Evolutionary conservation across 1,284 basidiomycete species (phyloP).

Genomic region (Boletellus sp.): DNA sequence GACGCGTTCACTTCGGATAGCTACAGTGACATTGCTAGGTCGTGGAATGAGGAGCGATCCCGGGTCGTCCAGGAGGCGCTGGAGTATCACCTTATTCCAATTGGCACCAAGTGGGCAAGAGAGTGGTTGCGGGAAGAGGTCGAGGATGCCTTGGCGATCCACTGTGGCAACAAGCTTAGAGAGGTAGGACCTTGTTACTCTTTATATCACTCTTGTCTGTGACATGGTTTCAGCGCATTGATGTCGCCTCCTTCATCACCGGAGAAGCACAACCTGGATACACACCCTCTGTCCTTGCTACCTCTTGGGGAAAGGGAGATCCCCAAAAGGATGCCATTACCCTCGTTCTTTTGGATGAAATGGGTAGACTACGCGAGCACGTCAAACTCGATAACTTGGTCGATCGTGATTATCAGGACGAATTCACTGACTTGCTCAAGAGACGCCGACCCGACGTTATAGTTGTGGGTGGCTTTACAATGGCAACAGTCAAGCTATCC

Average conservation of each 20-base stretch:
- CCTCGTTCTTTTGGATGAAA: conserved; percentile 83
- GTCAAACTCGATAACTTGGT: conserved; percentile 85
- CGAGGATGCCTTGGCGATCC: conserved; percentile 76
- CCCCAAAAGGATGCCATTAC: conserved; percentile 87
- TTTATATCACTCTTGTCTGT: conserved; percentile 8
- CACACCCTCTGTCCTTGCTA: conserved; percentile 81
- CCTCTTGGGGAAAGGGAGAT: conserved; percentile 95
- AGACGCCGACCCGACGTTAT: conserved; percentile 86
- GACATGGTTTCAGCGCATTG: conserved; percentile 51
- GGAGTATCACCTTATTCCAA: conserved; percentile 77
- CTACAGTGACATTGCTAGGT: conserved; percentile 78
- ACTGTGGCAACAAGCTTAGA: conserved; percentile 67
- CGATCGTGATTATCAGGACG: conserved; percentile 62
- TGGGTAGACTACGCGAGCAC: conserved; percentile 85
- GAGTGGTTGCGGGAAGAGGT: conserved; percentile 90
- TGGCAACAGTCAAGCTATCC: conserved; percentile 75
- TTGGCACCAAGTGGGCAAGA: conserved; percentile 82
- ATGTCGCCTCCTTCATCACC: conserved; percentile 72
- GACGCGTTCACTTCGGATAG: conserved; percentile 85
- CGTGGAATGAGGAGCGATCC: conserved; percentile 91
- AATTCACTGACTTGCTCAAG: conserved; percentile 81
- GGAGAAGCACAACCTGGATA: conserved; percentile 66
- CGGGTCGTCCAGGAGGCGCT: conserved; percentile 78
- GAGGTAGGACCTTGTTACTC: conserved; percentile 48
- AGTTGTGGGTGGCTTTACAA: conserved; percentile 85